Conservation (phyloP, 768 basidiomycete genomes). For the Suillus hirtellus region DNA sequence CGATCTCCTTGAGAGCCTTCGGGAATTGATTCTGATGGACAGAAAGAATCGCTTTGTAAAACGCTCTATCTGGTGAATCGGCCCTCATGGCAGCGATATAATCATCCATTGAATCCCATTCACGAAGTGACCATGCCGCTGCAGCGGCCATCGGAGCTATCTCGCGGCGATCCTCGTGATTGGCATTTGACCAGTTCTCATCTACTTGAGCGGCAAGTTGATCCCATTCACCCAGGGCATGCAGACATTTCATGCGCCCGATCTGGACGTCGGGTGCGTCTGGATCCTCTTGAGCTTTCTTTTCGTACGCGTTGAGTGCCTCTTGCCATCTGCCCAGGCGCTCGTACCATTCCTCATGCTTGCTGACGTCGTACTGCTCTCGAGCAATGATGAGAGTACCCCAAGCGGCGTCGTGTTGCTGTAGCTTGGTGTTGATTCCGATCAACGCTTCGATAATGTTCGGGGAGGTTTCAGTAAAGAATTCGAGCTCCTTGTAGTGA, state of each 20-base stretch:
- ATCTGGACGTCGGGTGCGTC: conserved; percentile 75
- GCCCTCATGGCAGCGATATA: conserved; percentile 92
- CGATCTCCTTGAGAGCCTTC: conserved; percentile 86
- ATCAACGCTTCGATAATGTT: conserved; percentile 93
- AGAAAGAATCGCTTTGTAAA: conserved; percentile 93
- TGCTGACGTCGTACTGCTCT: conserved; percentile 85
- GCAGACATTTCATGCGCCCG: conserved; percentile 93
- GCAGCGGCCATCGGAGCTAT: conserved; percentile 98
- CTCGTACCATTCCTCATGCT: conserved; percentile 99
- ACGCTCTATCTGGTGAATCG: conserved; percentile 92
- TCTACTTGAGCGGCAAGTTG: conserved; percentile 82
- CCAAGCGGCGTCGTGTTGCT: conserved; percentile 98
- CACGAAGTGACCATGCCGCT: conserved; percentile 93
- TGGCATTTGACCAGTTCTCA: conserved; percentile 83
- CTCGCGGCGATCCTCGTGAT: conserved; percentile 79
- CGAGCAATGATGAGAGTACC: conserved; percentile 90
- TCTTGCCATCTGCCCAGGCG: conserved; percentile 96
- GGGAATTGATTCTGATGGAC: conserved; percentile 97
- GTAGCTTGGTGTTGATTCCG: conserved; percentile 93
- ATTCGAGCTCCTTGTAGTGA: conserved; percentile 98
- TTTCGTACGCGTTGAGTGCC: conserved; percentile 82
- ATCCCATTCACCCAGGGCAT: conserved; percentile 99
- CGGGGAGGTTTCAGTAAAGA: conserved; percentile 88
- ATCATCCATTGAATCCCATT: conserved; percentile 98
- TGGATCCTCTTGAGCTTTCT: conserved; percentile 74